Base-by-base conservation (phyloP, 78 protist species). In the Neovahlkampfia damariscottae region DNA sequence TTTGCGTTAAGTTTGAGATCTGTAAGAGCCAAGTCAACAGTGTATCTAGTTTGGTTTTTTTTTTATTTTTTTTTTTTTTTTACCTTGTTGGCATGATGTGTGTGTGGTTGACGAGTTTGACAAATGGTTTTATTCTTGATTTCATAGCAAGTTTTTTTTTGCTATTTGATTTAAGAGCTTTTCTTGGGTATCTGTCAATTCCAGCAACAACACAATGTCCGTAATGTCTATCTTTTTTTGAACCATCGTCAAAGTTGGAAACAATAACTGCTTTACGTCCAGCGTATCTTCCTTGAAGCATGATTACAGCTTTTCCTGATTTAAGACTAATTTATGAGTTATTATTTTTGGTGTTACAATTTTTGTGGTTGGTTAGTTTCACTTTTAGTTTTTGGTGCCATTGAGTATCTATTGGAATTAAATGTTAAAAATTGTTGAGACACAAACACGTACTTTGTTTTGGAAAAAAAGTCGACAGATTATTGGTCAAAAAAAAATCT, bases 21-120 rank as follows among this genome's bases (percentile, higher is more conserved):
- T 68, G 72, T 79, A 79, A 88, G 70, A 35, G 70, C 80, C 50
- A 69, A 73, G 28, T 35, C 84, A 73, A 84, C 84, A 37, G 71
- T 76, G 70, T 87, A 81, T 68, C 77, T 72, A 32, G 75, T 71
- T 85, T 84, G 78, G 19, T 37, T 28, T 19, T 19, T 19, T 19
- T 28, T 19, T 77, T 40, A n/a, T 19, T 77, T 38, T 37, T 37
- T 67, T 74, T 78, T 39, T 59, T n/a, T 67, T 79, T 2, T 29
- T 73, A 95, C 78, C 97, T 83, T 8, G 99, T 96, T 76, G 99
- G 98, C 96, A 97, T 86, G 80, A 97, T 28, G 92, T 97, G 99
- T 83, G 78, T 88, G 94, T 84, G 86, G 98, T 97, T 97, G 84
- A 90, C 77, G 41, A 87, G 76, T 87, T 94, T 94, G 78, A 96